phyloP scores from a whole-genome alignment of 2,329 filamentous ascomycete species.

The Fusarium sp. region DNA sequence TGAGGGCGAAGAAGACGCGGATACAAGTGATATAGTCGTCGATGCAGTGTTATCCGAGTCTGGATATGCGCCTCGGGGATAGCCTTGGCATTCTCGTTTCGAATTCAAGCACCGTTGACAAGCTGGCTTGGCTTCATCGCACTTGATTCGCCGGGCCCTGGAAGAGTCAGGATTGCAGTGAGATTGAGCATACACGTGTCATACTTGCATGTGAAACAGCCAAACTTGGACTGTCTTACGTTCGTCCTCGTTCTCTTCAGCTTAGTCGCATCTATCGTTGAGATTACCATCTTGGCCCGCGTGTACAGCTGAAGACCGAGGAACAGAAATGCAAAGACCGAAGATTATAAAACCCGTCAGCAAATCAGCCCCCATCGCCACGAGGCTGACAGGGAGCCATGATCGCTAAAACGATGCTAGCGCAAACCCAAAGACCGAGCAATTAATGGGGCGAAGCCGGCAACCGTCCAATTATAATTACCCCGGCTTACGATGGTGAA shows the following conservation, averaged over 20 bases:
- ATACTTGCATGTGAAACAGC: conserved; percentile 44
- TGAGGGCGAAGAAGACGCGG: not conserved
- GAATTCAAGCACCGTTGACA: conserved; percentile 31
- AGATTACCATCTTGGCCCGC: not conserved
- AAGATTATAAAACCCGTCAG: conserved; percentile 1
- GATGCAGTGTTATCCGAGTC: not conserved
- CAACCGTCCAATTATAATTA: not conserved
- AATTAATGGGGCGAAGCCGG: not conserved
- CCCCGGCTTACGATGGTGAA: not conserved
- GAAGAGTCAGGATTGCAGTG: not conserved
- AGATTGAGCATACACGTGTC: not conserved
- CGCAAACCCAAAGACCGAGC: conserved; percentile 15
- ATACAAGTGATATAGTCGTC: not conserved
- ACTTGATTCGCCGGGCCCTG: conserved; percentile 38
- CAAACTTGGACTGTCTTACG: conserved; percentile 40
- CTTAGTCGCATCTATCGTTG: not conserved
- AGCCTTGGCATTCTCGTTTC: conserved; percentile 21
- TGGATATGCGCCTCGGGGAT: conserved; percentile 15
- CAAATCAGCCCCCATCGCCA: not conserved
- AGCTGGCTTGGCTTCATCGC: conserved; percentile 34
- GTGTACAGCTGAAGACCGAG: conserved; percentile 7
- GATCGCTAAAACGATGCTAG: not conserved
- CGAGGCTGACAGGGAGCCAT: not conserved
- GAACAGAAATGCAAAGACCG: conserved; percentile 7
- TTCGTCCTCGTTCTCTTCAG: conserved; percentile 38